Percentiles rank a stretch among this genome's conserved stretches.
phyloP scores from a whole-genome alignment of 2,329 filamentous ascomycete species.

The Trichoderma polysporum region DNA sequence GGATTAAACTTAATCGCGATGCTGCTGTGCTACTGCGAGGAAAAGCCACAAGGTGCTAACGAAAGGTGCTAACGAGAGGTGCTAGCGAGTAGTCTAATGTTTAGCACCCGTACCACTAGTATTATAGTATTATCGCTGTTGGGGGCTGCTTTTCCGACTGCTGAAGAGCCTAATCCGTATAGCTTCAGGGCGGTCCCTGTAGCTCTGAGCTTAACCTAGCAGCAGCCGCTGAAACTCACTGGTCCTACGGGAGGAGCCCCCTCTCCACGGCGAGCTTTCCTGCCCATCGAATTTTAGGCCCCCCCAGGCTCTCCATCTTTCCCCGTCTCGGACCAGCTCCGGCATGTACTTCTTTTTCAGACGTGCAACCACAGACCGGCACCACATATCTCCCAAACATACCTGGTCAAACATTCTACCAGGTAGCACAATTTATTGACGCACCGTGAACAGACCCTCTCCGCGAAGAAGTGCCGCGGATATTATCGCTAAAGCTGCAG shows the following conservation, averaged over 20 bases:
- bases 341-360: background rate
- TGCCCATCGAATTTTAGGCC: background rate
- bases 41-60: background rate
- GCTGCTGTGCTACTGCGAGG: constrained; percentile 10
- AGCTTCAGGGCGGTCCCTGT: background rate
- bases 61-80: too few species aligned
- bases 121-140: too few species aligned
- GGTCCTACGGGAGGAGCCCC: background rate
- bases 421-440: background rate
- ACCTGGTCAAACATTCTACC: background rate
- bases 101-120: background rate
- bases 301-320: constrained; percentile 4
- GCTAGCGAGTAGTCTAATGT: background rate
- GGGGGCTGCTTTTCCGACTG: background rate
- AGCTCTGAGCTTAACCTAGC: background rate
- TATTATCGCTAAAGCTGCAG: background rate
- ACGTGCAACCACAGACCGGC: constrained; percentile 5
- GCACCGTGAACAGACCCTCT: background rate
- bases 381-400: background rate
- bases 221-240: background rate
- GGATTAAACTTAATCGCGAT: constrained; percentile 14
- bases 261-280: background rate
- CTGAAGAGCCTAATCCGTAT: background rate
- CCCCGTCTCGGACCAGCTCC: constrained; percentile 3
- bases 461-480: background rate